Evolutionary conservation across 1,284 basidiomycete species (phyloP).

Genomic region (Cryptococcus neoformans): DNA sequence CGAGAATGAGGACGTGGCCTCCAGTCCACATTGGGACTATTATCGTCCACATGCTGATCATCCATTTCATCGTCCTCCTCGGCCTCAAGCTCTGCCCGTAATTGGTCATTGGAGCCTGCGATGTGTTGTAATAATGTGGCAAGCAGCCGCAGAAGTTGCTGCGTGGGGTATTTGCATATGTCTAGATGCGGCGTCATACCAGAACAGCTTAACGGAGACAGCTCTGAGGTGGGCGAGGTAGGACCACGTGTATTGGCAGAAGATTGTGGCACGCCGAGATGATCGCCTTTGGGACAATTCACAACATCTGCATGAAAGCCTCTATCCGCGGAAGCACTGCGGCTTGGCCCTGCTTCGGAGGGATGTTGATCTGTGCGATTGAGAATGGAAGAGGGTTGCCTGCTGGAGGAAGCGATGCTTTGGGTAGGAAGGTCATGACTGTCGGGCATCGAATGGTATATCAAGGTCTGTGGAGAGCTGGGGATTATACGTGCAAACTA

Average conservation of each 20-base stretch:
- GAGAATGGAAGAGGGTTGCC: background rate
- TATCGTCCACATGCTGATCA: conserved; percentile 2
- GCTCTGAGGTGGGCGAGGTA: conserved; percentile 16
- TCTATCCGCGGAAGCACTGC: background rate
- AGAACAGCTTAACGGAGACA: conserved; percentile 12
- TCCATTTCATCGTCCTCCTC: conserved; percentile 16
- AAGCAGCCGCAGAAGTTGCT: conserved; percentile 77
- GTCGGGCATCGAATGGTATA: background rate
- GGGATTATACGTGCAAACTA: background rate
- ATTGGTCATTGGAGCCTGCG: conserved; percentile 79
- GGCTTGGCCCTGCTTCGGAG: background rate
- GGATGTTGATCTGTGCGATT: background rate
- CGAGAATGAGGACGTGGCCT: conserved; percentile 7
- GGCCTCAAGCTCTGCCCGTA: conserved; percentile 29
- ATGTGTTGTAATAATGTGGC: conserved; percentile 88
- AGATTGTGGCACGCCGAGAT: too few species aligned
- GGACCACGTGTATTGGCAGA: conserved; percentile 8
- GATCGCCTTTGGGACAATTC: too few species aligned
- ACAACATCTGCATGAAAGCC: background rate
- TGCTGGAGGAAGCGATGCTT: background rate
- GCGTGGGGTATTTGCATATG: conserved; percentile 56
- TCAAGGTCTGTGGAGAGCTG: background rate
- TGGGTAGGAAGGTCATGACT: background rate
- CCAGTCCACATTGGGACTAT: background rate
- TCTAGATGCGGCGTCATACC: conserved; percentile 50